These are phyloP conservation scores for Chlamydomonas sp. DNA, from an alignment of 139 green algal genomes.

Conservation along the genomic window DNA sequence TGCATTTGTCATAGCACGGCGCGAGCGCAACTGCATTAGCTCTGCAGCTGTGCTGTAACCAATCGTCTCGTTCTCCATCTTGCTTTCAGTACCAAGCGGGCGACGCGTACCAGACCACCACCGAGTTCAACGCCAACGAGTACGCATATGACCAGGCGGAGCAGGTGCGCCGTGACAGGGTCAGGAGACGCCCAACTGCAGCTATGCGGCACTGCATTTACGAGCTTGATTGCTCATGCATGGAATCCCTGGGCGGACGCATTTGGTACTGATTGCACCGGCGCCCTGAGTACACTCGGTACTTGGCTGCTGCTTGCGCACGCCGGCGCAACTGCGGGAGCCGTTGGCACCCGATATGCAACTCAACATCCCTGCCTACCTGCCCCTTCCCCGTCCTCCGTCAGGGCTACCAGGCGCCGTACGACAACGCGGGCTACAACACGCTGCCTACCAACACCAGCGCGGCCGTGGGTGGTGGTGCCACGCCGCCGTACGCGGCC, in stretches of 20 bases:
- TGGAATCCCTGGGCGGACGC: too few relatives aligned
- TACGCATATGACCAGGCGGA: conserved; percentile 25
- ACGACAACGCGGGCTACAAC: background rate
- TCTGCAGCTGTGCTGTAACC: background rate
- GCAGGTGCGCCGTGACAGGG: background rate
- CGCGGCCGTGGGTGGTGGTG: background rate
- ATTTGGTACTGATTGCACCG: too few relatives aligned
- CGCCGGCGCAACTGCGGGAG: too few relatives aligned
- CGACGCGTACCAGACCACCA: conserved; percentile 29
- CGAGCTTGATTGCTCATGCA: too few relatives aligned
- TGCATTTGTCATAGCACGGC: background rate
- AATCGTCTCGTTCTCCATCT: background rate
- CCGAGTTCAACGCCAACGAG: conserved; percentile 29
- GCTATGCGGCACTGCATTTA: too few relatives aligned
- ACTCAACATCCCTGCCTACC: background rate
- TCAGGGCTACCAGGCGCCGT: conserved; percentile 34
- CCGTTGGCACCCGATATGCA: background rate
- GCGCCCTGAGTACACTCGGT: too few relatives aligned
- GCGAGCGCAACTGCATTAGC: background rate
- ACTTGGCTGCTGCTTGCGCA: too few relatives aligned
- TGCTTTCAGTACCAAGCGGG: background rate
- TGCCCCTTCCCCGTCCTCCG: background rate
- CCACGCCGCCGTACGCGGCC: background rate
- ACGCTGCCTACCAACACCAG: background rate
- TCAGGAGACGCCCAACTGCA: too few relatives aligned